Evolutionary conservation across 768 basidiomycete genomes (phyloP).

Genomic region (Russula brevipes): DNA sequence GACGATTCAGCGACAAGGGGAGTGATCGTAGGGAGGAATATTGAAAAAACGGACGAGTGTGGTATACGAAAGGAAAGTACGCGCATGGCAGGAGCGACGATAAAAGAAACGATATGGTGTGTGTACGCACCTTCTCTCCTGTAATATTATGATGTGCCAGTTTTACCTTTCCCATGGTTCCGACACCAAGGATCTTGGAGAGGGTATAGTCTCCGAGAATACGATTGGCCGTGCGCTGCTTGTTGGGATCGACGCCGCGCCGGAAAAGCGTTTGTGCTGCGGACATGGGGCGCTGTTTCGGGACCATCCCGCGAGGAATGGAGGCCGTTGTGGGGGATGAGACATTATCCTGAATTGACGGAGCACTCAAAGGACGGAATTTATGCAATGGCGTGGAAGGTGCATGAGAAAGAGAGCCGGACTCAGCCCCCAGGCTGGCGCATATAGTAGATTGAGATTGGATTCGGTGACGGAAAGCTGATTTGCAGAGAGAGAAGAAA

Average conservation of each 20-base stretch:
- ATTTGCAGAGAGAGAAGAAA: constrained; percentile 30
- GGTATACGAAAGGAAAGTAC: not conserved
- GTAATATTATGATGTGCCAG: constrained; percentile 84
- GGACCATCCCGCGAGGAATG: constrained; percentile 26
- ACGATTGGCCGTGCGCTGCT: constrained; percentile 39
- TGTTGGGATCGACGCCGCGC: constrained; percentile 27
- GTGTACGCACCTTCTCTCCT: constrained; percentile 76
- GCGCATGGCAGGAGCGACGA: constrained; percentile 32
- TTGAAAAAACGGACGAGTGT: not conserved
- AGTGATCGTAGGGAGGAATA: not conserved
- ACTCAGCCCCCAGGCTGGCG: constrained; percentile 29
- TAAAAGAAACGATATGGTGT: constrained; percentile 62
- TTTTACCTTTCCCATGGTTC: constrained; percentile 99
- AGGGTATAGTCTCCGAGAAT: constrained; percentile 92
- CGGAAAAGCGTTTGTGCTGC: constrained; percentile 11
- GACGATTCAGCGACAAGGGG: not conserved
- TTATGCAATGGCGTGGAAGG: too few relatives aligned
- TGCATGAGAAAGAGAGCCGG: too few relatives aligned
- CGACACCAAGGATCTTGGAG: constrained; percentile 94
- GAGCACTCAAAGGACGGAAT: too few relatives aligned
- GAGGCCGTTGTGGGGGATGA: constrained; percentile 10
- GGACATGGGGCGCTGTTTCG: constrained; percentile 59
- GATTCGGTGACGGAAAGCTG: constrained; percentile 13
- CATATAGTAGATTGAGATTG: constrained; percentile 32
- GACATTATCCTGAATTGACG: too few relatives aligned